Evolutionary conservation across 2,329 filamentous ascomycete species (phyloP).

Genomic region (Curvularia eragrostidis): DNA sequence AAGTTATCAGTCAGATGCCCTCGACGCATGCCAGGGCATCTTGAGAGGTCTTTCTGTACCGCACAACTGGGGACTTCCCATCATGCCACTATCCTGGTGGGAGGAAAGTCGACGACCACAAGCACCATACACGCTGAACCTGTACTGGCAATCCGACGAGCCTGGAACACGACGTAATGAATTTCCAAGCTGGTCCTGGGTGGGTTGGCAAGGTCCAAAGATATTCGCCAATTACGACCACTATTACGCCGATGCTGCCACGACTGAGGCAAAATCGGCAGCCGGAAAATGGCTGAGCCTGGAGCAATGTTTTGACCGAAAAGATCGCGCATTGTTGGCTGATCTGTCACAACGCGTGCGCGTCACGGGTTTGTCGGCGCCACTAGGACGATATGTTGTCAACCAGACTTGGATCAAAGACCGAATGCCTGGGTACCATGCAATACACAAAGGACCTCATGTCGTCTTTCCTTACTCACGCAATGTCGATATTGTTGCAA

Average conservation of each 20-base stretch:
- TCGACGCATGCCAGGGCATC: not conserved
- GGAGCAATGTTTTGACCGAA: not conserved
- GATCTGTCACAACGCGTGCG: not conserved
- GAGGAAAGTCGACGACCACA: not conserved
- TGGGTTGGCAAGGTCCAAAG: not conserved
- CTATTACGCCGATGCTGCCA: not conserved
- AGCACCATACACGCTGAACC: not conserved
- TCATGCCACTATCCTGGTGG: not conserved
- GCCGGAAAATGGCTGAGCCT: not conserved
- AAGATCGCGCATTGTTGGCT: not conserved
- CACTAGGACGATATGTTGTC: not conserved
- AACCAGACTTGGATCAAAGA: not conserved
- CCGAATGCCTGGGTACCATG: not conserved
- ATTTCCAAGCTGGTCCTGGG: slow-evolving; percentile 2
- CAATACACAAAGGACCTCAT: not conserved
- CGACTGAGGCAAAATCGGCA: not conserved
- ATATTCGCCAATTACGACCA: slow-evolving; percentile 1
- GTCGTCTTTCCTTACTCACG: not conserved
- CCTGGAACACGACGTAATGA: not conserved
- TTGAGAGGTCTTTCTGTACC: slow-evolving; percentile 1
- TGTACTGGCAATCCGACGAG: not conserved
- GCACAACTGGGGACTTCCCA: not conserved
- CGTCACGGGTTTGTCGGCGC: not conserved
- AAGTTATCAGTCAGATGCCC: not conserved
- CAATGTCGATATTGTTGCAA: not conserved